Conservation (phyloP, 768 basidiomycete genomes). For the Tulasnella sp. region DNA sequence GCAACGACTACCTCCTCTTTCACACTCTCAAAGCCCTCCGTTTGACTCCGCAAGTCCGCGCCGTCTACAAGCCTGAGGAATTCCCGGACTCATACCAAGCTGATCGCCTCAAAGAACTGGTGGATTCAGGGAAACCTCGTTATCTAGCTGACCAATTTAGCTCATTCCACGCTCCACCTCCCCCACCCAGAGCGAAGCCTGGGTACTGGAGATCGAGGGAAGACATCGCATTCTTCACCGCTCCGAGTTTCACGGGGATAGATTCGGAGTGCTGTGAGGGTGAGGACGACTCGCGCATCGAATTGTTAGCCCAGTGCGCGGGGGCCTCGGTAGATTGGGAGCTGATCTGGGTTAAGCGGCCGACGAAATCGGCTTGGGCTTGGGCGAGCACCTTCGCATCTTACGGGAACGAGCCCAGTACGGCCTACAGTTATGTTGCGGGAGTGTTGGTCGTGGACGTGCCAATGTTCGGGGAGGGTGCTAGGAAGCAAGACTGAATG, state of each 20-base stretch:
- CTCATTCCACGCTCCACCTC: background rate
- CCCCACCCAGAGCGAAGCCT: background rate
- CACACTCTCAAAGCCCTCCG: background rate
- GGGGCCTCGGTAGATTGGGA: conserved; percentile 4
- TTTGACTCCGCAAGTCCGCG: background rate
- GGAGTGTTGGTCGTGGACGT: conserved; percentile 10
- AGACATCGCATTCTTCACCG: background rate
- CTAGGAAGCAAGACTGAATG: background rate
- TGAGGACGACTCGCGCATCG: background rate
- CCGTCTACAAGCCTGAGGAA: background rate
- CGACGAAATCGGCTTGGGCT: background rate
- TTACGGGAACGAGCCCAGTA: conserved; percentile 19
- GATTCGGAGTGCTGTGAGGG: background rate
- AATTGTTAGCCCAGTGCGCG: background rate
- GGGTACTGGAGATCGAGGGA: background rate
- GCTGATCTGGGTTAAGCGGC: conserved; percentile 16
- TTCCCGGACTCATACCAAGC: background rate
- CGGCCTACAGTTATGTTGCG: background rate
- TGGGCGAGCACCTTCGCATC: conserved; percentile 3
- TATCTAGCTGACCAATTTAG: conserved; percentile 2
- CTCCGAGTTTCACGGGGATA: conserved; percentile 5
- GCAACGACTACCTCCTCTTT: background rate
- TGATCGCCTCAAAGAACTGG: background rate
- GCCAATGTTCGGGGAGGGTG: background rate
- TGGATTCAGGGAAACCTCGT: background rate